These are phyloP conservation scores for Pyrus communis DNA, from an alignment of 306 rosid genomes.

Conservation along the genomic window DNA sequence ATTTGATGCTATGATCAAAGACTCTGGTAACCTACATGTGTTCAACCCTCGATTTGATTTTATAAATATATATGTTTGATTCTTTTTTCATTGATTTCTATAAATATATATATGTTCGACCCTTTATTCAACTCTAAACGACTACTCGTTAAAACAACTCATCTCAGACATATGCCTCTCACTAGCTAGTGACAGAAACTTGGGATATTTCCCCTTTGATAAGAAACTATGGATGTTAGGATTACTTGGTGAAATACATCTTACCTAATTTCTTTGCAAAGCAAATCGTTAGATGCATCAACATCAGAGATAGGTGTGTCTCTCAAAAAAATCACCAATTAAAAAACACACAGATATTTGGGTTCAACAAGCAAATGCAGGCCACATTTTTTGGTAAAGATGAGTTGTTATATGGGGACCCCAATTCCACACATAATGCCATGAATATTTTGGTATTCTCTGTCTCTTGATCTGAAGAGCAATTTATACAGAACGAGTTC, in stretches of 20 bases:
- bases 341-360: slow-evolving; percentile 45
- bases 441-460: slow-evolving; percentile 22
- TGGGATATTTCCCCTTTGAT: background rate
- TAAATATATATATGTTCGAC: background rate
- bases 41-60: too few relatives aligned
- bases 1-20: background rate
- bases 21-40: background rate
- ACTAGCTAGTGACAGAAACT: background rate
- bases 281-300: slow-evolving; percentile 4
- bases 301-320: slow-evolving; percentile 1
- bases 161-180: too few relatives aligned
- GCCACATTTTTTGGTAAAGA: slow-evolving; percentile 40
- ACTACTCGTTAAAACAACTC: too few relatives aligned
- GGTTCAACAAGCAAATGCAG: slow-evolving; percentile 22
- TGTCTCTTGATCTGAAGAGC: slow-evolving; percentile 13
- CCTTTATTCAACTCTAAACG: background rate
- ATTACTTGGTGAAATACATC: slow-evolving; percentile 2
- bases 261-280: background rate
- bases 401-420: slow-evolving; percentile 56
- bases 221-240: slow-evolving; percentile 8
- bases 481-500: too few relatives aligned
- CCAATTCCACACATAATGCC: slow-evolving; percentile 29
- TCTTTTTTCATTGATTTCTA: too few relatives aligned
- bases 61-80: too few relatives aligned
- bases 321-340: slow-evolving; percentile 4